Conservation (phyloP, 2,329 filamentous ascomycete genomes). For the Macrophomina tecta region DNA sequence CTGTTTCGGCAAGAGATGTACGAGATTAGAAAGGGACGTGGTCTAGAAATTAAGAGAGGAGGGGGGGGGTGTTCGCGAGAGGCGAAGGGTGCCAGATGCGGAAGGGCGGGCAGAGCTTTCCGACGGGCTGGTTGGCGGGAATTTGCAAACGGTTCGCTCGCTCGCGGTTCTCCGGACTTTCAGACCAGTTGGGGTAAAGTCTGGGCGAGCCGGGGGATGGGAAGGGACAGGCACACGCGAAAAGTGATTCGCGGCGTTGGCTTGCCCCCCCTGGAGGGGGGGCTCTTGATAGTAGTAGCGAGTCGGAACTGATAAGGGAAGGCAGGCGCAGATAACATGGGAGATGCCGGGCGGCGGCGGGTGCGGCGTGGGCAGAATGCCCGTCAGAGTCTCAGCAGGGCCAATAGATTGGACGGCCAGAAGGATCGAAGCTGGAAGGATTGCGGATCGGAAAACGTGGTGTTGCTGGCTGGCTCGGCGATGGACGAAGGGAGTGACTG, state of each 20-base stretch:
- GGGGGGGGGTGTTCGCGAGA: not conserved
- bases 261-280: not conserved
- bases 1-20: not conserved
- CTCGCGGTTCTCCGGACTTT: slow-evolving; percentile 9
- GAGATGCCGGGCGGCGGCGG: slow-evolving; percentile 8
- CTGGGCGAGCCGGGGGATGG: slow-evolving; percentile 1
- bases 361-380: not conserved
- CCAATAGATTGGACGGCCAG: not conserved
- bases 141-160: not conserved
- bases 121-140: slow-evolving; percentile 14
- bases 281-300: slow-evolving; percentile 15
- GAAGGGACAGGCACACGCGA: not conserved
- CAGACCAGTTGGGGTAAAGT: slow-evolving; percentile 10
- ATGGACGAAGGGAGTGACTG: not conserved
- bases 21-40: not conserved
- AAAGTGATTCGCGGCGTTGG: slow-evolving; percentile 8
- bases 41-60: not conserved
- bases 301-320: slow-evolving; percentile 20
- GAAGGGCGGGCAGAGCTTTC: not conserved
- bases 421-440: not conserved
- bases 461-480: not conserved
- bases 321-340: slow-evolving; percentile 6
- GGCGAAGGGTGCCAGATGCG: not conserved
- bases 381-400: not conserved
- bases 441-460: not conserved